These are phyloP conservation scores for Colletotrichum costaricense DNA, from an alignment of 2,329 filamentous ascomycete genomes.

Conservation along the genomic window DNA sequence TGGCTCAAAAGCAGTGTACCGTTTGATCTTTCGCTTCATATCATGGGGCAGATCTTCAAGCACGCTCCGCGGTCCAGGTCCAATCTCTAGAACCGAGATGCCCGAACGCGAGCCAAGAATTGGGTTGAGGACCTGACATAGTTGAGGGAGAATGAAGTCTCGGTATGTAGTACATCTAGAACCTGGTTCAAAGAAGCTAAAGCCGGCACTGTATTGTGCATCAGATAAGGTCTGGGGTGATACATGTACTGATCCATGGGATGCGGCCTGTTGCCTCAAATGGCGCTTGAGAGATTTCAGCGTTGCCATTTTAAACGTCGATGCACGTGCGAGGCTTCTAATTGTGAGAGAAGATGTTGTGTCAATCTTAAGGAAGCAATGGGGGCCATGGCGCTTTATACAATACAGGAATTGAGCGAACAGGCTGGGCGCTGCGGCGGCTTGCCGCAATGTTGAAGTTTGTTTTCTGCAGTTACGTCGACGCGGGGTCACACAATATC, in stretches of 20 bases:
- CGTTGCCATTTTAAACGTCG: constrained; percentile 49
- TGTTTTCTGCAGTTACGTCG: too few relatives aligned
- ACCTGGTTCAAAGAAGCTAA: constrained; percentile 53
- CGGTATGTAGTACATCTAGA: constrained; percentile 53
- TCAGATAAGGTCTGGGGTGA: constrained; percentile 53
- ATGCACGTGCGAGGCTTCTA: background rate
- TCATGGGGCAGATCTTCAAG: constrained; percentile 58
- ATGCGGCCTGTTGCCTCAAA: constrained; percentile 47
- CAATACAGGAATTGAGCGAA: too few relatives aligned
- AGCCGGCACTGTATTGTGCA: constrained; percentile 60
- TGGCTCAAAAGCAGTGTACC: constrained; percentile 66
- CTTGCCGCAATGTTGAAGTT: too few relatives aligned
- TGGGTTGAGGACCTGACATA: constrained; percentile 53
- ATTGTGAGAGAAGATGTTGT: too few relatives aligned
- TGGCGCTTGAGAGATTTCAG: constrained; percentile 55
- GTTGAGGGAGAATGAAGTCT: constrained; percentile 63
- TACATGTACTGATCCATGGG: constrained; percentile 37
- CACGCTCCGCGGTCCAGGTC: constrained; percentile 67
- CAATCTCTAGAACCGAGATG: constrained; percentile 69
- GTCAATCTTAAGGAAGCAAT: too few relatives aligned
- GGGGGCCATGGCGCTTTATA: too few relatives aligned
- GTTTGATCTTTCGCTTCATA: constrained; percentile 56
- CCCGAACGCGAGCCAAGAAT: constrained; percentile 52
- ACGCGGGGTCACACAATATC: too few relatives aligned
- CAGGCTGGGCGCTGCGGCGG: too few relatives aligned